phyloP scores from a whole-genome alignment of 192 early-diverging fungal species.

The Ramicandelaber brevisporus region DNA sequence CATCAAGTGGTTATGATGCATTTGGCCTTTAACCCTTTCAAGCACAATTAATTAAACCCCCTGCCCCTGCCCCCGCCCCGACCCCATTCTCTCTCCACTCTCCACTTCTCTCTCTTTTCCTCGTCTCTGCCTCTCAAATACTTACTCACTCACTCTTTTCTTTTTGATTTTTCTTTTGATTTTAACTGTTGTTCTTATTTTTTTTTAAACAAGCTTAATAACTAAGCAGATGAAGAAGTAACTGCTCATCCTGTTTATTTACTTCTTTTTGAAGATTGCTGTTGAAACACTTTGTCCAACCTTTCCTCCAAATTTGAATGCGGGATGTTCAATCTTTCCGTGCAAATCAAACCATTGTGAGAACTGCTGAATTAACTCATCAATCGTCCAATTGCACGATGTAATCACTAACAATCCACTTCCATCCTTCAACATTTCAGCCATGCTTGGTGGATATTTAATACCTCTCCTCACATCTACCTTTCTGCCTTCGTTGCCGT shows the following conservation, averaged over 20 bases:
- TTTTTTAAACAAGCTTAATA: neutral
- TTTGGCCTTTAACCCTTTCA: too few relatives aligned
- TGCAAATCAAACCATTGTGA: slow-evolving; percentile 28
- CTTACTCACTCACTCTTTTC: slow-evolving; percentile 2
- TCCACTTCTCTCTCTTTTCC: too few relatives aligned
- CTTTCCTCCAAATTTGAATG: slow-evolving; percentile 70
- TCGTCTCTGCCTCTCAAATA: too few relatives aligned
- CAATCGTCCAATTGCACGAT: slow-evolving; percentile 81
- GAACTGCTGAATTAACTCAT: slow-evolving; percentile 38
- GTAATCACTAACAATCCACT: slow-evolving; percentile 59
- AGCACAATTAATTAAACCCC: too few relatives aligned
- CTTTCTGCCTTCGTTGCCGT: slow-evolving; percentile 5
- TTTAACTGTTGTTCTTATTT: neutral
- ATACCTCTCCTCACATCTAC: slow-evolving; percentile 20
- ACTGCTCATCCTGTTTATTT: neutral
- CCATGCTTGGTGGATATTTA: slow-evolving; percentile 27
- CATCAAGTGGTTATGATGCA: too few relatives aligned
- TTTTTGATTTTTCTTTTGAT: slow-evolving; percentile 3
- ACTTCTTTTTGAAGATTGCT: slow-evolving; percentile 40
- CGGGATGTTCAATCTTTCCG: slow-evolving; percentile 51
- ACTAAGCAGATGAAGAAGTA: neutral
- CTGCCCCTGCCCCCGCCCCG: too few relatives aligned
- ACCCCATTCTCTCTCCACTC: too few relatives aligned
- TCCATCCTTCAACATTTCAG: slow-evolving; percentile 28
- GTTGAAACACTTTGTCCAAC: slow-evolving; percentile 74